A percentile compares a stretch with the other conserved stretches of the same genome.
Conservation (phyloP, 768 basidiomycete genomes). For the Rhizopogon rudus region DNA sequence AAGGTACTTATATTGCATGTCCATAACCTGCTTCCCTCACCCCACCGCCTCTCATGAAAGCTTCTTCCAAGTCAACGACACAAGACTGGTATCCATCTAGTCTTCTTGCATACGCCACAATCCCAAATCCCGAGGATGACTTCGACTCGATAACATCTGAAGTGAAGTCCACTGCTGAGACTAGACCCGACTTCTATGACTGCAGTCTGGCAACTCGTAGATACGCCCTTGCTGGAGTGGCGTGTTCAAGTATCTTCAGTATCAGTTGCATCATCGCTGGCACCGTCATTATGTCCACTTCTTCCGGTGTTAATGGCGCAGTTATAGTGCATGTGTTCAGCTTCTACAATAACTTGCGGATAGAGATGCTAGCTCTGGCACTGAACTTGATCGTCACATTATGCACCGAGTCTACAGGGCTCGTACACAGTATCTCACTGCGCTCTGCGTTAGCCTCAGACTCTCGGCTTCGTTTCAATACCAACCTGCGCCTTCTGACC, state of each 20-base stretch:
- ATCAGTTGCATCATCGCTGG: conserved; percentile 20
- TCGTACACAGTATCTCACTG: conserved; percentile 21
- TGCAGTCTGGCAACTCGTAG: conserved; percentile 19
- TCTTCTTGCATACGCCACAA: not conserved
- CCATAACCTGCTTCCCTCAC: not conserved
- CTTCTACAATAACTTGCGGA: conserved; percentile 10
- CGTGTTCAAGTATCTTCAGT: conserved; percentile 16
- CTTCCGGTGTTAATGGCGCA: conserved; percentile 1
- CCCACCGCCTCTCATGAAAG: not conserved
- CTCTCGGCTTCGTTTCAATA: conserved; percentile 21
- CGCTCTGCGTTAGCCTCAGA: conserved; percentile 24
- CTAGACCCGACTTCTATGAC: conserved; percentile 23
- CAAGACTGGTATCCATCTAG: not conserved
- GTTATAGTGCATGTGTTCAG: conserved; percentile 1
- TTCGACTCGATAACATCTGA: not conserved
- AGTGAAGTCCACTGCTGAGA: not conserved
- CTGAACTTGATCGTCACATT: conserved; percentile 23
- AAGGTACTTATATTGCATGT: not conserved
- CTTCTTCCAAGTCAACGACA: not conserved
- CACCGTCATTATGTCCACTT: not conserved
- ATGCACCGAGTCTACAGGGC: conserved; percentile 26
- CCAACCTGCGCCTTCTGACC: conserved; percentile 23
- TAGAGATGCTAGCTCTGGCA: conserved; percentile 16
- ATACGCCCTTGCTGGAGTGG: conserved; percentile 19
- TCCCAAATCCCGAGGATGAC: not conserved